Base-by-base conservation (phyloP, 768 basidiomycete genomes). In the Thelephora ganbajun region DNA sequence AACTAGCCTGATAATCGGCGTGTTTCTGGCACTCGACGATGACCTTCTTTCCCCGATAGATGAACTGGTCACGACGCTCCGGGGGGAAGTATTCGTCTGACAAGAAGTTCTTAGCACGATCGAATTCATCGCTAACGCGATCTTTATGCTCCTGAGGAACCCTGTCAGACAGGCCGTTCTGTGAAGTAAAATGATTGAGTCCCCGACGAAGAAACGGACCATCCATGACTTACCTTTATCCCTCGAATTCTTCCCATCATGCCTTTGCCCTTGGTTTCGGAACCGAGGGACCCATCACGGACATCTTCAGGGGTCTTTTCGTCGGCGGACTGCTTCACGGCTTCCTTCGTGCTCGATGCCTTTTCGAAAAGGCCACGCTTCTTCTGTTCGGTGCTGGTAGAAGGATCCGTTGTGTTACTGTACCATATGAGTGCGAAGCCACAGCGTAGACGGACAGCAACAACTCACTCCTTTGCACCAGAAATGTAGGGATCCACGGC, bases 1-100 rank as follows among this genome's bases (percentile, higher is more conserved):
- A 69, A 6, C 79, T 76, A 49, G 79, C 79, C 55, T 91, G 87
- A 63, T 96, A 97, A 59, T 94, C 84, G 46, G 80, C 72, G 64
- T 94, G 91, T 58, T 83, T 81, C 65, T 96, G 92, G 60, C 88
- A 92, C 58, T 97, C 93, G 49, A 93, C 72, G 46, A 96, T 26
- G 19, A 82, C 85, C 78, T 96, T 97, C 72, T 97, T 97, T 5
- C 79, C 73, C 11, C 94, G 77, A 69, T 83, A 94, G 58, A 98
- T 85, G 63, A 91, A 96, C 58, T 89, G 89, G 47, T 94, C 89
- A 19, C 89, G 75, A 18, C 94, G 71, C 63, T 92, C 92, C 55
- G 83, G 71, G 0, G 93, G 92, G 72, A 96, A 92, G 54, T 83
- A 84, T 35, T 93, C 86, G 44, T 92, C 87, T 13, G 66, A 64